These are phyloP conservation scores for Dendrocalamus latiflorus DNA, from an alignment of 202 grass and related monocot species.

Conservation along the genomic window DNA sequence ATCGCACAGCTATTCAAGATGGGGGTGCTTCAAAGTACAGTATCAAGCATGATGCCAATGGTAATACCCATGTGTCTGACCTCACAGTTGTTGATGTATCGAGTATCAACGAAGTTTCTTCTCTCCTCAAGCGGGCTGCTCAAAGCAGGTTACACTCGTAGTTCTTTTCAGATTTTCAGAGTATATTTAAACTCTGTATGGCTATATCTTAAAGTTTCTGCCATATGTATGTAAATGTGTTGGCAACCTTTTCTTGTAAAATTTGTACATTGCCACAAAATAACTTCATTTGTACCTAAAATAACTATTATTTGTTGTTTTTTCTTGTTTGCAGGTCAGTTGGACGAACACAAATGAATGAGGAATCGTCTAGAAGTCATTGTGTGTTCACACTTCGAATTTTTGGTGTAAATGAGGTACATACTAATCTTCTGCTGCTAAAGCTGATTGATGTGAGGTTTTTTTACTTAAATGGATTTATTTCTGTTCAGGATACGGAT, in stretches of 20 bases:
- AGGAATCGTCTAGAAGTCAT: constrained; percentile 91
- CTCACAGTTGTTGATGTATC: constrained; percentile 66
- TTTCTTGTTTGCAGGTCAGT: constrained; percentile 57
- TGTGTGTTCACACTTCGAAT: constrained; percentile 92
- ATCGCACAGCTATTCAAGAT: constrained; percentile 33
- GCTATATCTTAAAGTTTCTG: not conserved
- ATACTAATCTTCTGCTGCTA: not conserved
- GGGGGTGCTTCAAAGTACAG: constrained; percentile 50
- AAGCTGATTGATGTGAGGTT: not conserved
- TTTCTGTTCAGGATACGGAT: constrained; percentile 64
- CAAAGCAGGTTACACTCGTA: constrained; percentile 57
- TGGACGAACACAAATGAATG: constrained; percentile 86
- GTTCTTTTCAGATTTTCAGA: not conserved
- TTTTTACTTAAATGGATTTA: too few relatives aligned
- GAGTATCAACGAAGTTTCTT: constrained; percentile 64
- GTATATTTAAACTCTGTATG: not conserved
- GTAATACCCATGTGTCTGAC: constrained; percentile 70
- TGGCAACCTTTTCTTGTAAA: not conserved
- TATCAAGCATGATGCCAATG: constrained; percentile 78
- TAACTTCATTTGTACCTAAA: not conserved
- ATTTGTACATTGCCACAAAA: not conserved
- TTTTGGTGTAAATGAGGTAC: constrained; percentile 78
- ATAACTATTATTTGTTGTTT: not conserved
- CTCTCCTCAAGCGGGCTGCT: constrained; percentile 61
- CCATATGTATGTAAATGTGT: not conserved